Conservation (phyloP, 257 asterid genomes). For the Fraxinus cuspidata region DNA sequence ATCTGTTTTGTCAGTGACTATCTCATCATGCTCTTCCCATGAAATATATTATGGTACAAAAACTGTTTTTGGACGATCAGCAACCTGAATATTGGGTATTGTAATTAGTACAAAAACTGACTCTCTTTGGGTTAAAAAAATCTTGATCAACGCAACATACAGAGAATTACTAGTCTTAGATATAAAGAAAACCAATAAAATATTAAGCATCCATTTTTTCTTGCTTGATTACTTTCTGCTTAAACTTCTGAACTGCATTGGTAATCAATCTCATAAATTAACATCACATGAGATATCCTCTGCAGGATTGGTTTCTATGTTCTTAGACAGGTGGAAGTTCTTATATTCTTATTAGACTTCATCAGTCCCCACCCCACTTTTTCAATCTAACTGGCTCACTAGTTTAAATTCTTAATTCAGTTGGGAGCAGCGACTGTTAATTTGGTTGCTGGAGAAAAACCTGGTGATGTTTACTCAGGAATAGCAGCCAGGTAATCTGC, state of each 20-base stretch:
- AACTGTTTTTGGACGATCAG: not conserved
- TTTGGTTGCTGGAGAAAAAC: constrained; percentile 89
- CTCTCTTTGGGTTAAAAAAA: not conserved
- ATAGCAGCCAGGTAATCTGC: constrained; percentile 82
- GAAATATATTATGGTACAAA: constrained; percentile 6
- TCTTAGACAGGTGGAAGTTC: constrained; percentile 5
- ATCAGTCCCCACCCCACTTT: not conserved
- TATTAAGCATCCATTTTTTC: not conserved
- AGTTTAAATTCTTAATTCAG: constrained; percentile 44
- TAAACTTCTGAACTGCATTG: not conserved
- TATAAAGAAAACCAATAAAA: not conserved
- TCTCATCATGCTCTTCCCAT: not conserved
- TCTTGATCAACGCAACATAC: not conserved
- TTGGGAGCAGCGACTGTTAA: constrained; percentile 93
- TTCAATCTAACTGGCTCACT: constrained; percentile 3
- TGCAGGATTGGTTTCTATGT: constrained; percentile 1
- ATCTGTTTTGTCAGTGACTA: constrained; percentile 23
- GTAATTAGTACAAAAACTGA: constrained; percentile 20
- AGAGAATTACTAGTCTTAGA: not conserved
- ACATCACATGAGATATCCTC: constrained; percentile 10
- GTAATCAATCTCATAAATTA: not conserved
- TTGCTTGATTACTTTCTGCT: not conserved
- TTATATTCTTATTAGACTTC: not conserved
- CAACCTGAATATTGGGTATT: not conserved
- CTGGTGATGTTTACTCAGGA: constrained; percentile 96